Evolutionary conservation across 2,329 filamentous ascomycete species (phyloP).

Genomic region (Juglanconis juglandina): DNA sequence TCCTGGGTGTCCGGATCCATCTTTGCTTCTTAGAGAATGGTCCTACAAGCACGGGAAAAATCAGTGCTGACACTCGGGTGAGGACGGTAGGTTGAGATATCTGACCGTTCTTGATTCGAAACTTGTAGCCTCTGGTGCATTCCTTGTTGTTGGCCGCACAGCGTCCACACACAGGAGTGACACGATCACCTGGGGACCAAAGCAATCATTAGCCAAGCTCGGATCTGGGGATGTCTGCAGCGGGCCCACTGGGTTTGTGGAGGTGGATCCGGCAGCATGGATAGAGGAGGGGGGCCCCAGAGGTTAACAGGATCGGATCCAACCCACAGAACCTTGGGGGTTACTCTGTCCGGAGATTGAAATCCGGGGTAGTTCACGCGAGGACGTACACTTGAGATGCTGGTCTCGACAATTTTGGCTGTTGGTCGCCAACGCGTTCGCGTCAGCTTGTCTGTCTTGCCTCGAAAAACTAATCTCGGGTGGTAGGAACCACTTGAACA

Average conservation of each 20-base stretch:
- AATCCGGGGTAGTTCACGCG: not conserved
- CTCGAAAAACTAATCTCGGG: not conserved
- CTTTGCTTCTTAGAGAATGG: slow-evolving; percentile 28
- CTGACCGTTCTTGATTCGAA: slow-evolving; percentile 27
- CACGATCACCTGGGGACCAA: slow-evolving; percentile 35
- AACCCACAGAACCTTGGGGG: not conserved
- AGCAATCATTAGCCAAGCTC: slow-evolving; percentile 1
- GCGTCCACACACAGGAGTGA: slow-evolving; percentile 30
- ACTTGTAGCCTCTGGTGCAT: slow-evolving; percentile 32
- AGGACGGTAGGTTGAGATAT: not conserved
- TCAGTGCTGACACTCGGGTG: not conserved
- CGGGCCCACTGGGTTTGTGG: not conserved
- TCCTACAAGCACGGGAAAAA: slow-evolving; percentile 17
- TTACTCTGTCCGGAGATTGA: not conserved
- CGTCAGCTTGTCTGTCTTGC: not conserved
- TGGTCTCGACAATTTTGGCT: slow-evolving; percentile 46
- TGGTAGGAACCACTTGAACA: too few species aligned
- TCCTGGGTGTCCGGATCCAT: slow-evolving; percentile 31
- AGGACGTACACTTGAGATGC: slow-evolving; percentile 42
- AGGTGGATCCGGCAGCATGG: slow-evolving; percentile 2
- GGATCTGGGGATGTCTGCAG: not conserved
- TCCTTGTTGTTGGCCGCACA: slow-evolving; percentile 25
- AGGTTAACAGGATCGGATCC: not conserved
- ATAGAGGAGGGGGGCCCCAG: not conserved
- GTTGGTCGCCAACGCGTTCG: slow-evolving; percentile 6